Base-by-base conservation (phyloP, 2,329 filamentous ascomycete genomes). In the Penicillium capsulatum region DNA sequence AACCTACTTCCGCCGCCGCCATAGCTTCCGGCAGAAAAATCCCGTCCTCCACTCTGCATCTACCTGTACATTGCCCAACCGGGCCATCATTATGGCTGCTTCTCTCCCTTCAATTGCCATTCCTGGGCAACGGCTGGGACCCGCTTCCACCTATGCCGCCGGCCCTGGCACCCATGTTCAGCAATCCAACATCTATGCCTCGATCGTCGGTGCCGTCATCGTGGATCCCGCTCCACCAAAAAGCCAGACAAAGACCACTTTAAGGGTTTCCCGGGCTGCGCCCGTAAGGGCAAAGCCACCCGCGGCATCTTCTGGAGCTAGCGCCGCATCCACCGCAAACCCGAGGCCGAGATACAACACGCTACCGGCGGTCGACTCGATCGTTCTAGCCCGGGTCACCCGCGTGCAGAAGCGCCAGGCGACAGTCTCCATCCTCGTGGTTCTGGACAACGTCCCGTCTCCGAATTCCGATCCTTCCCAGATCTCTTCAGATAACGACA, bases 111-210 rank as follows among this genome's bases (percentile, higher is more conserved):
- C 55, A 16, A 44, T 88, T 53, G 86, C 83, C 38, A 75, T 94
- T 33, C 92, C 92, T 8, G 92, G 92, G 61, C 86, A 92, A 62
- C 70, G 81, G 31, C 78, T 98, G 28, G 90, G 86, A 19, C 69
- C 83, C 13, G 67, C 74, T 13, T 71, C 76, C 39, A 77, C 80
- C 51, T 90, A 84, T 66, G 68, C 75, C 28, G 77, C 88, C 17
- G 91, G 91, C 10, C 73, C 86, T 8, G 92, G 91, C 50, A 95
- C 89, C 0, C 88, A 97, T 65, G 74, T 94, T 50, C 77, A 87
- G 67, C 74, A 84, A 48, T 74, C 79, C 47, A 77, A 82, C 42
- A 78, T 96, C 53, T 84, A 84, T 64, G 83, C 90, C 44, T 95
- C 90, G 14, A 81, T 96, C 46, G 77, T 89, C 34, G 91, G 90